Evolutionary conservation across 106 monocot genomes (phyloP), one percentile per base, ranked within the genome.

Genomic region (Apostasia shenzhenica): DNA sequence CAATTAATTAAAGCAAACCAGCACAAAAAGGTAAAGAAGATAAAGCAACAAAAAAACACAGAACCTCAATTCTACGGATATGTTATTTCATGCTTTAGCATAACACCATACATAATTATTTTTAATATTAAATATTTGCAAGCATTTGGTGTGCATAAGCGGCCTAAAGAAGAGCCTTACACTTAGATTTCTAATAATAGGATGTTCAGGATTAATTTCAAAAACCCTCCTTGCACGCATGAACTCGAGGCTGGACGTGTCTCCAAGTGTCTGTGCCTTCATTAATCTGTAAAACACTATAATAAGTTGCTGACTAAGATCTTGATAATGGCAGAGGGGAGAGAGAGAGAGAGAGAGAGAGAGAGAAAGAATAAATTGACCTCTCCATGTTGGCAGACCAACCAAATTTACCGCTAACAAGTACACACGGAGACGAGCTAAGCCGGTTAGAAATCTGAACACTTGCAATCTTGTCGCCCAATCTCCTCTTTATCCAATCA

Each of bases 341-440:
- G 13, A 73, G 42, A 59, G 43, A 1, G 5, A 41, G 44, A n/a
- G 13, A 57, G 3, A 14, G 37, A 38, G 40, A 7, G 7, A 51
- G 9, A 70, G 6, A 70, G 8, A 50, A 0, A 50, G 4, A 50
- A 4, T 50, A 52, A 3, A 58, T 69, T 68, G 48, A 88, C 99
- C 99, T 93, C 61, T 99, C 99, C 99, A 99, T 99, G 54, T 99
- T 99, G 38, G 99, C 99, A 55, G 99, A 99, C 99, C 93, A 99
- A 8, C 99, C 99, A 80, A 93, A 99, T 58, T 88, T 99, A 37
- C 83, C 99, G 45, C 93, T 80, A n/a, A 93, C 99, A 55, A 99
- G 90, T 14, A 99, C 93, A 68, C 93, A 93, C 8, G 99, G 99
- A 1, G 99, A 99, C 6, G 83, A 63, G 61, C 93, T 99, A 53